Evolutionary conservation across 192 early-diverging fungal genomes (phyloP).

Genomic region (Entomortierella beljakovae): DNA sequence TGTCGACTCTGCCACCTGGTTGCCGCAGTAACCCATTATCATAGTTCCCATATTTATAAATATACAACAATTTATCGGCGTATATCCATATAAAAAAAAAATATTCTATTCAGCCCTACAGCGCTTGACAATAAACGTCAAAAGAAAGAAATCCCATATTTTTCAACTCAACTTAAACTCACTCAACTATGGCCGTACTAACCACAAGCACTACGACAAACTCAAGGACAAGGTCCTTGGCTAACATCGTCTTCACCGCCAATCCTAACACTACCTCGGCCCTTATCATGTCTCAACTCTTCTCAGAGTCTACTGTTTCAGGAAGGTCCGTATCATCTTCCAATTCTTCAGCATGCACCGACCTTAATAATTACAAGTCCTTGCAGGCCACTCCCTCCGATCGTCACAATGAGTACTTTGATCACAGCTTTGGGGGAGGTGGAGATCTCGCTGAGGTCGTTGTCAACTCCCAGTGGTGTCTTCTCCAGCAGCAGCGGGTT

Average conservation of each 20-base stretch:
- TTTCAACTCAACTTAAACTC: background rate
- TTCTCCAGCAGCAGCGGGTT: constrained; percentile 23
- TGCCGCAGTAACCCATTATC: too few species aligned
- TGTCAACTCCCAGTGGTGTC: background rate
- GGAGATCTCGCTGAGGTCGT: constrained; percentile 1
- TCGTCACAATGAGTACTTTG: constrained; percentile 7
- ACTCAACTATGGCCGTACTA: background rate
- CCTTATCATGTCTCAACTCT: background rate
- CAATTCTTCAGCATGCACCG: background rate
- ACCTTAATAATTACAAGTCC: background rate
- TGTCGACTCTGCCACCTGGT: too few species aligned
- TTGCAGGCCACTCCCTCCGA: background rate
- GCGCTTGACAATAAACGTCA: too few species aligned
- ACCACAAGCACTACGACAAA: background rate
- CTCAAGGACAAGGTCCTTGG: background rate
- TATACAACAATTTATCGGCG: too few species aligned
- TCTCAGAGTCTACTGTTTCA: background rate
- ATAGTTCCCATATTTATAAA: too few species aligned
- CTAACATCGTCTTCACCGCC: constrained; percentile 7
- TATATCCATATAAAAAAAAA: too few species aligned
- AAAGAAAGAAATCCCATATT: background rate
- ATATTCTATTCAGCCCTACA: too few species aligned
- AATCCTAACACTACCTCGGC: constrained; percentile 8
- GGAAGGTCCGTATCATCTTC: background rate
- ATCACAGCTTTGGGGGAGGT: constrained; percentile 9